These are phyloP conservation scores for Amanita molliuscula DNA, from an alignment of 768 basidiomycete species.

Conservation along the genomic window DNA sequence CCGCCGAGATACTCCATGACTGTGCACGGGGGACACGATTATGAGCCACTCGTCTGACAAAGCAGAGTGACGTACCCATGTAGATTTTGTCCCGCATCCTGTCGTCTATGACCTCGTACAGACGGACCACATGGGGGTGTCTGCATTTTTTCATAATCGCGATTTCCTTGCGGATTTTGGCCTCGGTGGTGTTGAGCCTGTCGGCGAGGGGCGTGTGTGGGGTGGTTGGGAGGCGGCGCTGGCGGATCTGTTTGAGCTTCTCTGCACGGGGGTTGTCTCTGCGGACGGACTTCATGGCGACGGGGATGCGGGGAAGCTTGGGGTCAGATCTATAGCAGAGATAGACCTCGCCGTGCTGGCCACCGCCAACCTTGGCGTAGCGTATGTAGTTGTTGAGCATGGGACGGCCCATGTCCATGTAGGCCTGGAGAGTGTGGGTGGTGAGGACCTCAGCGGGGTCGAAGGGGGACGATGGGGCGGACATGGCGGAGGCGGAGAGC, in stretches of 20 bases:
- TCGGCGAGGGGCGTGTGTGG: conserved; percentile 53
- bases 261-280: conserved; percentile 60
- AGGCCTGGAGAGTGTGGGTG: conserved; percentile 32
- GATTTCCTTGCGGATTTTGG: conserved; percentile 86
- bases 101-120: conserved; percentile 95
- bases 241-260: conserved; percentile 23
- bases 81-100: conserved; percentile 80
- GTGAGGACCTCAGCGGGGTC: conserved; percentile 40
- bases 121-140: conserved; percentile 81
- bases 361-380: conserved; percentile 66
- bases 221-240: conserved; percentile 32
- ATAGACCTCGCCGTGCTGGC: conserved; percentile 87
- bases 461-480: conserved; percentile 18
- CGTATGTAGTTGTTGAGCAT: conserved; percentile 86
- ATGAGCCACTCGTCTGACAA: not conserved
- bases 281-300: conserved; percentile 70
- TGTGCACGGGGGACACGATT: conserved; percentile 19
- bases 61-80: conserved; percentile 63
- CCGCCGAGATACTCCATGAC: conserved; percentile 96
- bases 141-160: conserved; percentile 98
- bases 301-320: conserved; percentile 36
- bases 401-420: conserved; percentile 27
- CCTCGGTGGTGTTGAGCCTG: conserved; percentile 60
- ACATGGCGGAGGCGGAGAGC: conserved; percentile 8
- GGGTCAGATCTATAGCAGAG: conserved; percentile 40